Conservation (phyloP, 805 yeast species). For the Metschnikowia gruessii region DNA sequence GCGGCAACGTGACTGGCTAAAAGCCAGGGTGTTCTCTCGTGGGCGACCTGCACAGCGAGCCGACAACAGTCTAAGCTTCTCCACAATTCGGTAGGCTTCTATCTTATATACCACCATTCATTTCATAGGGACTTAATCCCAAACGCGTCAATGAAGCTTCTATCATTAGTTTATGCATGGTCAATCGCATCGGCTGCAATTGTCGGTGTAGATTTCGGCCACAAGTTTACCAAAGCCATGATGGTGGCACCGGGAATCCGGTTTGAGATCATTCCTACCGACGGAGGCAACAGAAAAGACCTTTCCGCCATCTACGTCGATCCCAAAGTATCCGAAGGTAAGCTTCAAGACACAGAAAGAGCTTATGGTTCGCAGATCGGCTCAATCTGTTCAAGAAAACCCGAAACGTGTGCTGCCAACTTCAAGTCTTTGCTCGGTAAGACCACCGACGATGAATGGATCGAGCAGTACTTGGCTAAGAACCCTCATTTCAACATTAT, state of each 20-base stretch:
- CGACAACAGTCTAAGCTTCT: slow-evolving; percentile 6
- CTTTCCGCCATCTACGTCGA: slow-evolving; percentile 71
- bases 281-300: slow-evolving; percentile 91
- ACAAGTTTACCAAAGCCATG: slow-evolving; percentile 81
- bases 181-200: slow-evolving; percentile 51
- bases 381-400: slow-evolving; percentile 68
- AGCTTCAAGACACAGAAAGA: slow-evolving; percentile 56
- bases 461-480: slow-evolving; percentile 43
- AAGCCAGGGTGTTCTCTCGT: slow-evolving; percentile 15
- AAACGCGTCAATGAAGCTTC: slow-evolving; percentile 14
- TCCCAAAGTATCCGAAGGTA: slow-evolving; percentile 24
- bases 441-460: slow-evolving; percentile 45
- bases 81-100: slow-evolving; percentile 6
- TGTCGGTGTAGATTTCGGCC: slow-evolving; percentile 86
- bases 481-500: slow-evolving; percentile 62
- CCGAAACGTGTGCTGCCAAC: slow-evolving; percentile 62
- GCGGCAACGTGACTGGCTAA: neutral
- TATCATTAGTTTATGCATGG: slow-evolving; percentile 12
- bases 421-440: slow-evolving; percentile 73
- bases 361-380: slow-evolving; percentile 75
- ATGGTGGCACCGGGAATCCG: slow-evolving; percentile 88
- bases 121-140: slow-evolving; percentile 1
- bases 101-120: neutral
- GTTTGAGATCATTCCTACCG: slow-evolving; percentile 82
- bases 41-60: slow-evolving; percentile 5